A percentile compares a stretch with the other conserved stretches of the same genome.
Evolutionary conservation across 2,329 filamentous ascomycete genomes (phyloP).

Genomic region (Cordyceps fumosorosea): DNA sequence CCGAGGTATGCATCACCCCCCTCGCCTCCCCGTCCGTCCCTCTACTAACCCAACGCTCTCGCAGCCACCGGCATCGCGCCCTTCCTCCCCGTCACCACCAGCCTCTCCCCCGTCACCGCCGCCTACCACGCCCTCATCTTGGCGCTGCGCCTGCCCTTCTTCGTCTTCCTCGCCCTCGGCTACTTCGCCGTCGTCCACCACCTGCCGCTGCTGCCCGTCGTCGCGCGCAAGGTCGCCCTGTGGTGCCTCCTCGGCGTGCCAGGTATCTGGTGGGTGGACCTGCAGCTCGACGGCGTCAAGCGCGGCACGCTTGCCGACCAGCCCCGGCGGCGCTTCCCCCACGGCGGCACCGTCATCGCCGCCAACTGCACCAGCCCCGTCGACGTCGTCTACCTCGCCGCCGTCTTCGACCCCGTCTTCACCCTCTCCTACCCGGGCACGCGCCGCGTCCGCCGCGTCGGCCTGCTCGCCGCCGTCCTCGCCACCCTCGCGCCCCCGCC

Average conservation of each 20-base stretch:
- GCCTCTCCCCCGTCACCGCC: conserved; percentile 54
- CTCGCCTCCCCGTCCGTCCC: not conserved
- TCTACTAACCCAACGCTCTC: not conserved
- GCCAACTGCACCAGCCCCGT: conserved; percentile 88
- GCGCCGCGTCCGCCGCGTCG: conserved; percentile 67
- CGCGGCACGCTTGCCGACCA: conserved; percentile 79
- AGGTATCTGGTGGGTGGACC: conserved; percentile 95
- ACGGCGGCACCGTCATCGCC: conserved; percentile 75
- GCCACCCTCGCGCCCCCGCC: conserved; percentile 60
- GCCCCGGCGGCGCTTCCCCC: conserved; percentile 66
- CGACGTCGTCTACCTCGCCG: conserved; percentile 84
- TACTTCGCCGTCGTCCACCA: conserved; percentile 82
- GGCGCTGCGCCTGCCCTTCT: conserved; percentile 70
- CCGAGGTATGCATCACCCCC: conserved; percentile 52
- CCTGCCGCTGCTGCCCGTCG: conserved; percentile 58
- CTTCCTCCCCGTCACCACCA: conserved; percentile 75
- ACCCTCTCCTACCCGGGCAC: conserved; percentile 74
- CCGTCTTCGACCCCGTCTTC: conserved; percentile 94
- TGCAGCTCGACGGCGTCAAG: conserved; percentile 96
- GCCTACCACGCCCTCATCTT: conserved; percentile 68
- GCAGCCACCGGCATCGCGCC: conserved; percentile 91
- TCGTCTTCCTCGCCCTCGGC: conserved; percentile 57
- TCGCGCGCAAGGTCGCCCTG: conserved; percentile 71
- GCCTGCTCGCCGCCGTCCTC: conserved; percentile 67
- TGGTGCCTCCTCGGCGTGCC: conserved; percentile 85